phyloP scores from a whole-genome alignment of 306 rosid genomes.

The Rosa lucieae region DNA sequence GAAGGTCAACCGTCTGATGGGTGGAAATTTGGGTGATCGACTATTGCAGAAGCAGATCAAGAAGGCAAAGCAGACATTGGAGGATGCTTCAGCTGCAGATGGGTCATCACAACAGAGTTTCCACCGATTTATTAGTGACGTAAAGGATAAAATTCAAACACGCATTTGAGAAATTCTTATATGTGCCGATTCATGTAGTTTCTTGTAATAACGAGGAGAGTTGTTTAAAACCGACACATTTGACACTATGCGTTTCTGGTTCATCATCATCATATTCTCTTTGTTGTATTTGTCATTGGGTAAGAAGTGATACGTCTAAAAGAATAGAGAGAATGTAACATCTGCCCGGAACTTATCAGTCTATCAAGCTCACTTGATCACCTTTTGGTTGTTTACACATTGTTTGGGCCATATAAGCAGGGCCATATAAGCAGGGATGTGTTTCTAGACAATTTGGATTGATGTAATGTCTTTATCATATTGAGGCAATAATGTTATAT shows the following conservation, averaged over 20 bases:
- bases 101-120: slow-evolving; percentile 29
- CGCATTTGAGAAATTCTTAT: not conserved
- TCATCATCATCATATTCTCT: not conserved
- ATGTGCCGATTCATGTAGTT: not conserved
- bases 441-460: not conserved
- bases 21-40: slow-evolving; percentile 18
- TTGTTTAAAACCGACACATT: not conserved
- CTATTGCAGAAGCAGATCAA: slow-evolving; percentile 19
- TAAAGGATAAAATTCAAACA: slow-evolving; percentile 23
- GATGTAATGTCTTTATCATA: not conserved
- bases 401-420: not conserved
- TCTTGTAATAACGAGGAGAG: not conserved
- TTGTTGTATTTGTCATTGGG: not conserved
- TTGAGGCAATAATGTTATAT: not conserved
- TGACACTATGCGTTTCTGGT: not conserved
- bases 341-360: not conserved
- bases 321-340: not conserved
- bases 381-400: not conserved
- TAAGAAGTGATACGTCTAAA: not conserved
- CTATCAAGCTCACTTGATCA: too few species aligned
- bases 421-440: not conserved
- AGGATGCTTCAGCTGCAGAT: not conserved
- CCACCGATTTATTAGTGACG: slow-evolving; percentile 17
- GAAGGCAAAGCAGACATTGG: slow-evolving; percentile 4
- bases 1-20: slow-evolving; percentile 30